These are phyloP conservation scores for Phytophthora fragariae DNA, from an alignment of 352 stramenopile genomes.

Conservation along the genomic window DNA sequence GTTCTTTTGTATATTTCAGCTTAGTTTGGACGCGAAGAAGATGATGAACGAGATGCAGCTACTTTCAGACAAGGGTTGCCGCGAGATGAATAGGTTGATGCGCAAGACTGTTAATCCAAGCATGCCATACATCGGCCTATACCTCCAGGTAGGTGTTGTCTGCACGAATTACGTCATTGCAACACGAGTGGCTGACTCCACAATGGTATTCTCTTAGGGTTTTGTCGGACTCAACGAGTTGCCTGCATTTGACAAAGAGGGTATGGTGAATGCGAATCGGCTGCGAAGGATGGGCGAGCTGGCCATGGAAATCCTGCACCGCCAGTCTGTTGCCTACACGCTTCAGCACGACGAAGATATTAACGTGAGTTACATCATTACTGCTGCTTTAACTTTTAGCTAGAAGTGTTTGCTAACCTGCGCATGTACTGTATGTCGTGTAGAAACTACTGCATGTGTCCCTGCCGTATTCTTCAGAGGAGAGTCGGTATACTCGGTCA, in stretches of 20 bases:
- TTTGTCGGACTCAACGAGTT: constrained; percentile 87
- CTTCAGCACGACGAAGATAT: constrained; percentile 64
- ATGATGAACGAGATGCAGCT: constrained; percentile 81
- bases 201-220: constrained; percentile 41
- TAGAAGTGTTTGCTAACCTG: not conserved
- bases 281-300: constrained; percentile 78
- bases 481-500: constrained; percentile 80
- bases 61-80: constrained; percentile 83
- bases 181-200: constrained; percentile 2
- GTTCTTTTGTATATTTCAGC: constrained; percentile 38
- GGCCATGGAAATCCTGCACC: constrained; percentile 80
- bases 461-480: constrained; percentile 74
- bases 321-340: constrained; percentile 73
- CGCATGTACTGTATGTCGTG: not conserved
- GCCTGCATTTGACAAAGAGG: constrained; percentile 71
- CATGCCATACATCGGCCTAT: constrained; percentile 90
- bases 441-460: constrained; percentile 77
- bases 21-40: constrained; percentile 70
- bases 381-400: not conserved
- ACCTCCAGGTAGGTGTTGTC: constrained; percentile 69
- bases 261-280: constrained; percentile 75
- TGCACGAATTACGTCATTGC: not conserved
- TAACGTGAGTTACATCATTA: constrained; percentile 54
- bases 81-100: constrained; percentile 90
- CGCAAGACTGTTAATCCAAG: constrained; percentile 70